Evolutionary conservation across 176 grass and related monocot species (phyloP).

Genomic region (Avena sativa): DNA sequence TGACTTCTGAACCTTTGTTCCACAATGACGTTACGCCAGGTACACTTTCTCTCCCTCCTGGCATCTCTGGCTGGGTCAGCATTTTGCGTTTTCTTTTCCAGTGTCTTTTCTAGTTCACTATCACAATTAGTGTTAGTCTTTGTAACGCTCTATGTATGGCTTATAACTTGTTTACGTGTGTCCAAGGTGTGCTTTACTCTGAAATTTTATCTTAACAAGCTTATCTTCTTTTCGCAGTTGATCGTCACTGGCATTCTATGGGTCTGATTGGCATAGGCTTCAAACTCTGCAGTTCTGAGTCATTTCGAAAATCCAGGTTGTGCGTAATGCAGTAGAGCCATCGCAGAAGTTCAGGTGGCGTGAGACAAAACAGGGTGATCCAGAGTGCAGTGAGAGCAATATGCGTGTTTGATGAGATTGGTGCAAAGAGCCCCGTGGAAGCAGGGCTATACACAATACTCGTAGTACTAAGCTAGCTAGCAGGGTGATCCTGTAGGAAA

Average conservation of each 20-base stretch:
- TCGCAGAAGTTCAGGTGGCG: background rate
- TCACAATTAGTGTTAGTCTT: background rate
- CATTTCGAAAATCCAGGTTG: background rate
- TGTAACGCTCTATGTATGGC: background rate
- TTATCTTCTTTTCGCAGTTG: constrained; percentile 26
- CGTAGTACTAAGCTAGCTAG: background rate
- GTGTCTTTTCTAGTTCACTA: background rate
- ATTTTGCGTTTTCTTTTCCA: background rate
- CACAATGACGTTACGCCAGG: constrained; percentile 1
- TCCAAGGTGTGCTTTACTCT: background rate
- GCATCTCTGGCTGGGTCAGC: background rate
- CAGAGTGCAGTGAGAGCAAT: background rate
- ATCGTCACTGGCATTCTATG: background rate
- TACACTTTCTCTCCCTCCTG: background rate
- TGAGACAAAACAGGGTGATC: background rate
- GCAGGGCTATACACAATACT: background rate
- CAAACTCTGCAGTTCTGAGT: constrained; percentile 12
- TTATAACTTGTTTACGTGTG: background rate
- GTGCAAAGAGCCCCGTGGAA: background rate
- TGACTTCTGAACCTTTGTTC: constrained; percentile 61
- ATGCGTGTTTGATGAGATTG: background rate
- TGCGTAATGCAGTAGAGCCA: background rate
- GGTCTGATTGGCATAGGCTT: background rate
- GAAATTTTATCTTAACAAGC: background rate
- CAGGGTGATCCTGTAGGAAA: constrained; percentile 21